Evolutionary conservation across 2,329 filamentous ascomycete species (phyloP).

Genomic region (Onygenales sp.): DNA sequence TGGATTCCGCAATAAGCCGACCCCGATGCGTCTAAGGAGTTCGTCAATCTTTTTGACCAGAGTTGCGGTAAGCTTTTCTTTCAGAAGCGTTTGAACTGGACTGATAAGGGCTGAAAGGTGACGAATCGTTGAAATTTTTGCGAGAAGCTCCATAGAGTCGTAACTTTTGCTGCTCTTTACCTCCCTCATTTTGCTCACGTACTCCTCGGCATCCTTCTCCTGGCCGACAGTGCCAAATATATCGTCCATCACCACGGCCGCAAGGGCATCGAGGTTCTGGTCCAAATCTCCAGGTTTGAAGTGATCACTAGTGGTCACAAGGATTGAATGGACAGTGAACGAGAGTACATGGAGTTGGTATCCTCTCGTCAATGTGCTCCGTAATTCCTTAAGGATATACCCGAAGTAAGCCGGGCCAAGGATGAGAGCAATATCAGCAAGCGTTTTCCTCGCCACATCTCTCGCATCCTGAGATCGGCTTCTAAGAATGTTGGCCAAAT

Average conservation of each 20-base stretch:
- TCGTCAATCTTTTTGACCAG: constrained; percentile 87
- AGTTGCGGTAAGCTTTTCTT: constrained; percentile 73
- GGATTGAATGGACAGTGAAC: constrained; percentile 85
- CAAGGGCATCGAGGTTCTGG: constrained; percentile 70
- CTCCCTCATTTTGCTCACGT: constrained; percentile 92
- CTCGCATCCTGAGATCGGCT: constrained; percentile 81
- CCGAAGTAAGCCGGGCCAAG: constrained; percentile 76
- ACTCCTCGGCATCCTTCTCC: constrained; percentile 95
- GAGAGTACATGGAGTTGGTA: constrained; percentile 94
- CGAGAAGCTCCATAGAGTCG: constrained; percentile 90
- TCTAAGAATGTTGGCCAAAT: constrained; percentile 85
- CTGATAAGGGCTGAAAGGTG: constrained; percentile 65
- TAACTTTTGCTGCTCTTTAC: constrained; percentile 97
- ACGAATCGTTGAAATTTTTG: constrained; percentile 67
- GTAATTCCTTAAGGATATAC: constrained; percentile 86
- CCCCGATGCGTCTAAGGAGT: constrained; percentile 69
- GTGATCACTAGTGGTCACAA: constrained; percentile 63
- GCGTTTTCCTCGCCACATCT: constrained; percentile 81
- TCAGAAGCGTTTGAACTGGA: constrained; percentile 68
- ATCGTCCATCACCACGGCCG: constrained; percentile 89
- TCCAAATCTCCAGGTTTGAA: constrained; percentile 78
- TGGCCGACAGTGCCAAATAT: constrained; percentile 87
- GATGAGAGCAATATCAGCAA: constrained; percentile 72
- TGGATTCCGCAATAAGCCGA: constrained; percentile 74
- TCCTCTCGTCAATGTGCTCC: constrained; percentile 70